Base-by-base conservation (phyloP, 192 early-diverging fungal genomes). In the Coemansia brasiliensis region DNA sequence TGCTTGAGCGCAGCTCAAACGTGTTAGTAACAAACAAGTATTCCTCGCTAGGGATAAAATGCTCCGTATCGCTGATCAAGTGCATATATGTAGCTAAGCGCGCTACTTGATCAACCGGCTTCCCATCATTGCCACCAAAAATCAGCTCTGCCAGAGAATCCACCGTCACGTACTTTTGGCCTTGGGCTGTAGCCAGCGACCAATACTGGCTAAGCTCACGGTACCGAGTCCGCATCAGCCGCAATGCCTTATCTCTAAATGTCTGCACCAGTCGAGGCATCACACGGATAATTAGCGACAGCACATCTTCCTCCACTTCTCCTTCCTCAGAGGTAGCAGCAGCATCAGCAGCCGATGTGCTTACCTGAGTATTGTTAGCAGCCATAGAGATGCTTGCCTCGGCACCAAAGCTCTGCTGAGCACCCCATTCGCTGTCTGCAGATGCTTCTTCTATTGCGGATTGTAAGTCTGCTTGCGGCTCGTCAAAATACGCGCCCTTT, bases 41-140 rank as follows among this genome's bases (percentile, higher is more conserved):
- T 5, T 69, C 44, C 12, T 74, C 60, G 29, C 79, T 78, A 0
- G 77, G 84, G 16, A 83, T 79, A 48, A 76, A 85, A 24, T 84
- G 77, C 22, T 77, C 55, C 24, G 74, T 48, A 46, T 89, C 71
- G 37, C 70, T 69, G 1, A 83, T 77, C 52, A 89, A 32, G 45
- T 82, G 83, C 21, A 84, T 57, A 60, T 87, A 85, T 0, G 84
- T 82, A 1, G 86, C 84, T 52, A 88, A 83, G 7, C 82, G 54
- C 37, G 61, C 74, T 1, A 39, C 37, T 16, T 69, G 41, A 57
- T 44, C 53, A 5, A 57, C 20, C 10, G 40, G 38, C 39, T 58
- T 26, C 24, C 27, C 53, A 9, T 16, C 13, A 44, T 39, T 15
- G 15, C 20, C 38, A 38, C 55, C 59, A 45, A 72, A 80, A 22